Evolutionary conservation across 331 rosid species (phyloP).

Genomic region (Malus hybrid): DNA sequence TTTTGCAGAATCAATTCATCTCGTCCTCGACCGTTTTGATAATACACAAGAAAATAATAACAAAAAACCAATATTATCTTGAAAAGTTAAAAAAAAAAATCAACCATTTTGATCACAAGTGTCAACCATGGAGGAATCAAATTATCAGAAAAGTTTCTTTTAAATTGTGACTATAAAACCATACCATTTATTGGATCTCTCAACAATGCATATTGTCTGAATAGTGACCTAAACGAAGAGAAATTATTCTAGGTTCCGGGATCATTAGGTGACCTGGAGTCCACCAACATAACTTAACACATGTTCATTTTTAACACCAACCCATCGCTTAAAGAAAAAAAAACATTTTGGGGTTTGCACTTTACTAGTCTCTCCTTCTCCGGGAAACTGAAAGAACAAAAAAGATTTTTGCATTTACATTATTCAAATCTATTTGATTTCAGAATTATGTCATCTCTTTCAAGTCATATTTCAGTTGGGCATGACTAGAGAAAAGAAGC

Average conservation of each 20-base stretch:
- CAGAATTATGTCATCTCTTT: not conserved
- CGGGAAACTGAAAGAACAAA: not conserved
- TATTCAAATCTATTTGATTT: not conserved
- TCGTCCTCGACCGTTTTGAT: too few relatives aligned
- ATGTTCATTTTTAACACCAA: not conserved
- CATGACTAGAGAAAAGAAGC: not conserved
- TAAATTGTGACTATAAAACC: too few relatives aligned
- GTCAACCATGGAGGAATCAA: too few relatives aligned
- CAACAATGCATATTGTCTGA: too few relatives aligned
- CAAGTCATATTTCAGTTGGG: not conserved
- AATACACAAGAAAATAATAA: too few relatives aligned
- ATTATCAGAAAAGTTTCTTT: too few relatives aligned
- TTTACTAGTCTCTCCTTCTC: not conserved
- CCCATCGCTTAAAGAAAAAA: not conserved
- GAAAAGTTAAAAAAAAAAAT: too few relatives aligned
- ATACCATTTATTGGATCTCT: too few relatives aligned
- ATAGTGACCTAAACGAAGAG: not conserved
- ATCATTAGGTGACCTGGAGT: not conserved
- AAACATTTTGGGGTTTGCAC: not conserved
- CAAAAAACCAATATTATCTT: too few relatives aligned
- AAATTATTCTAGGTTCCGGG: too few relatives aligned
- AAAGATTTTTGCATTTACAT: not conserved
- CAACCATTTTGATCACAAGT: too few relatives aligned
- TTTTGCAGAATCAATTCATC: too few relatives aligned
- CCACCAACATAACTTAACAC: not conserved